Evolutionary conservation across 345 rosid genomes (phyloP).

Genomic region (Sisymbrium altissimum): DNA sequence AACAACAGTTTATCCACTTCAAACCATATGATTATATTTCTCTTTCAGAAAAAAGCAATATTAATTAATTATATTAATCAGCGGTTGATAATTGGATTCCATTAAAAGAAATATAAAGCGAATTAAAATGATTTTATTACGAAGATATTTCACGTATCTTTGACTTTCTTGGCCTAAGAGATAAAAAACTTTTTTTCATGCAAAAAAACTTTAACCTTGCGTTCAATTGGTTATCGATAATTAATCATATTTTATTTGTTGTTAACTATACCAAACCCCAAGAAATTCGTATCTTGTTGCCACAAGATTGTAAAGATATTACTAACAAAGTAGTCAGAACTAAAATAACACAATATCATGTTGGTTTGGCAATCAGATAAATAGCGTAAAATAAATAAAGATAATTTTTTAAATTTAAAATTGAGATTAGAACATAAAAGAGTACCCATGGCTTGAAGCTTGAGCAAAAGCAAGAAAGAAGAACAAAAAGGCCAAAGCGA

Average conservation of each 20-base stretch:
- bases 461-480: slow-evolving; percentile 19
- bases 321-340: slow-evolving; percentile 23
- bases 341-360: slow-evolving; percentile 17
- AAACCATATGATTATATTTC: slow-evolving; percentile 27
- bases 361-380: slow-evolving; percentile 21
- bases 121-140: background rate
- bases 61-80: background rate
- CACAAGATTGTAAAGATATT: slow-evolving; percentile 9
- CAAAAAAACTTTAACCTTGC: slow-evolving; percentile 5
- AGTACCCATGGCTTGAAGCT: slow-evolving; percentile 17
- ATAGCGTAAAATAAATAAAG: background rate
- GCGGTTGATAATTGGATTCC: slow-evolving; percentile 30
- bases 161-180: slow-evolving; percentile 32
- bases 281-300: slow-evolving; percentile 29
- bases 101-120: background rate
- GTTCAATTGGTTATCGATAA: slow-evolving; percentile 11
- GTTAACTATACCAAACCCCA: slow-evolving; percentile 28
- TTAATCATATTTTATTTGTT: background rate
- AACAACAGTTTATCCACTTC: slow-evolving; percentile 28
- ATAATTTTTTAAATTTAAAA: background rate
- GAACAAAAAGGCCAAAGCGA: slow-evolving; percentile 15
- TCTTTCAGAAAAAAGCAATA: slow-evolving; percentile 24
- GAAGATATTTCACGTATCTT: slow-evolving; percentile 19
- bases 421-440: slow-evolving; percentile 13
- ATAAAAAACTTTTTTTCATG: slow-evolving; percentile 10